Evolutionary conservation across 495 filamentous ascomycete genomes (phyloP).

Genomic region (Penicillium roqueforti): DNA sequence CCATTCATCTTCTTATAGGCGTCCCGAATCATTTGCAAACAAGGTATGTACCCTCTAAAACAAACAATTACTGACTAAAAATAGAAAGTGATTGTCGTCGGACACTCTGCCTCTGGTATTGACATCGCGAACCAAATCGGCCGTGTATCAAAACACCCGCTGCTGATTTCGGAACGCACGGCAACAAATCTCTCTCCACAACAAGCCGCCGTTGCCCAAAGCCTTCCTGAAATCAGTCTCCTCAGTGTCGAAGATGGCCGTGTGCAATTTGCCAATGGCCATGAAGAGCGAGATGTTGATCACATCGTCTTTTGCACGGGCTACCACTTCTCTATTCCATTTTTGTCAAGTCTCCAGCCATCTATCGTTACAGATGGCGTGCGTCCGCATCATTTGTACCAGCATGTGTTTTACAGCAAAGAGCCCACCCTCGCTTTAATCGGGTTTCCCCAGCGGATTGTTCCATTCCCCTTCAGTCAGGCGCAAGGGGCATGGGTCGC

Average conservation of each 20-base stretch:
- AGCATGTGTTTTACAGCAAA: constrained; percentile 4
- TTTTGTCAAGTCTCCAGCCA: constrained; percentile 7
- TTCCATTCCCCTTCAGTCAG: constrained; percentile 11
- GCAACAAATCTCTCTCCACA: constrained; percentile 1
- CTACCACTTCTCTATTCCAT: constrained; percentile 11
- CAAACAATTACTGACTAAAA: no score
- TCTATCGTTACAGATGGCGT: constrained; percentile 7
- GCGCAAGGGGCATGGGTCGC: constrained; percentile 12
- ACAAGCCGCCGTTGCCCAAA: not conserved
- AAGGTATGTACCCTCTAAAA: constrained; percentile 7
- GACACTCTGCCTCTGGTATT: constrained; percentile 11
- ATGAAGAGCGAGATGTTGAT: constrained; percentile 7
- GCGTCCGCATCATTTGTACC: constrained; percentile 8
- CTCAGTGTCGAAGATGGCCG: not conserved
- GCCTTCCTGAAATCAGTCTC: constrained; percentile 5
- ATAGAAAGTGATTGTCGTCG: constrained; percentile 15
- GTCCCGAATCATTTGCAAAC: constrained; percentile 1
- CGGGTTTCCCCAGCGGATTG: constrained; percentile 10
- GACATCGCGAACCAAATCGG: constrained; percentile 11
- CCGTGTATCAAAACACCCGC: constrained; percentile 7
- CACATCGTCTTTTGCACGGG: constrained; percentile 13
- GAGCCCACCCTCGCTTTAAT: constrained; percentile 10
- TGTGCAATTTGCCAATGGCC: constrained; percentile 4
- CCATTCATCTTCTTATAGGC: constrained; percentile 10
- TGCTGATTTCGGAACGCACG: constrained; percentile 12